Evolutionary conservation across 2,329 filamentous ascomycete species (phyloP), one percentile per base, ranked within the genome.

Genomic region (Talaromyces piceae): DNA sequence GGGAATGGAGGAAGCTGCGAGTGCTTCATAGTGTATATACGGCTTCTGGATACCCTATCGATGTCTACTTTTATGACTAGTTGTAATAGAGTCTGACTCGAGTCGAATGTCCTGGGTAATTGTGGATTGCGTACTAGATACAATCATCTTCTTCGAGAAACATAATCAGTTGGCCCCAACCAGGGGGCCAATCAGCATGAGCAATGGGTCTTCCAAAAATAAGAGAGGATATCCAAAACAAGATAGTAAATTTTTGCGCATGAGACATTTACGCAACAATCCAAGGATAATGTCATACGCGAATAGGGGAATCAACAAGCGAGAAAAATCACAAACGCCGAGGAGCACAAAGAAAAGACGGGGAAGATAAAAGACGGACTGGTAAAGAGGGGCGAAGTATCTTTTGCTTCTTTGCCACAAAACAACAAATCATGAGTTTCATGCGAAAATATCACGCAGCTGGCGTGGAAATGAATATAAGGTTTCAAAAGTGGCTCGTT

Each of bases 171-270:
- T n/a, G 25, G 23, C 39, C 46, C 46, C 46, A 41, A 48, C 46
- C 46, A 48, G 46, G 31, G 46, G 46, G 46, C 41, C 23, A 25
- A 23, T 43, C 20, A 43, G 20, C 39, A 43, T 43, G 39, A 43
- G 22, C 39, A 43, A 43, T 25, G 23, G 25, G 22, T 43, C 28
- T 45, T 43, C 25, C 12, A 33, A 23, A 13, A 56, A 59, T 55
- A 50, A n/a, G 44, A 47, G 49, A 44, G 41, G 41, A 53, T 43
- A 20, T 43, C 22, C 25, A 12, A 45, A 47, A 30, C 33, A 6
- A 25, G 27, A 39, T 20, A 5, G 41, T 31, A 50, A 50, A 47
- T 30, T 43, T 30, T 54, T 51, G 41, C 52, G 49, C 58, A 58
- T 46, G 49, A 50, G 46, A 44, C 53, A 51, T 30, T 33, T 44